Percentiles rank a stretch among this genome's conserved stretches.
phyloP scores from a whole-genome alignment of 148 eudicot species.

The Beta vulgaris region DNA sequence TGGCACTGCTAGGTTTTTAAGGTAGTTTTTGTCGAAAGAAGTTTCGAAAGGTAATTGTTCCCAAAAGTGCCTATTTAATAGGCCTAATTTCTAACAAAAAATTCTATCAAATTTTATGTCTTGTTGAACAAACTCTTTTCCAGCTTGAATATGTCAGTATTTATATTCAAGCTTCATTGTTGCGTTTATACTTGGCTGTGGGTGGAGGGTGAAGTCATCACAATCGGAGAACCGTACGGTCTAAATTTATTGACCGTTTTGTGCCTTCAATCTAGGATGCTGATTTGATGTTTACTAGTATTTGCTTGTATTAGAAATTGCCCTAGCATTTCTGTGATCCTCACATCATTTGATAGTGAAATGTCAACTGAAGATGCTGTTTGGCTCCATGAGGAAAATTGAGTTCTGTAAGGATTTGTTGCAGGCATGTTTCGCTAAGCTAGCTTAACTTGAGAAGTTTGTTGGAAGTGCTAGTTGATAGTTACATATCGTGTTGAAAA shows the following conservation, averaged over 20 bases:
- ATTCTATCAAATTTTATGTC: no score
- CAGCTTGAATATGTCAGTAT: no score
- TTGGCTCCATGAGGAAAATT: neutral
- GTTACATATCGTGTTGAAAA: no score
- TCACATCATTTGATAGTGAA: neutral
- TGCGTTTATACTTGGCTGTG: no score
- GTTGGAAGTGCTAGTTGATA: neutral
- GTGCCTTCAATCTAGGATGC: neutral
- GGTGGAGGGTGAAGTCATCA: neutral
- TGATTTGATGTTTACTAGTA: neutral
- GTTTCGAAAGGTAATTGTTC: no score
- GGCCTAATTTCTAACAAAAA: no score
- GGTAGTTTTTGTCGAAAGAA: no score
- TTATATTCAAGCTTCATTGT: no score
- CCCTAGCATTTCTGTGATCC: neutral
- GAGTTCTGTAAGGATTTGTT: neutral
- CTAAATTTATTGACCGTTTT: neutral
- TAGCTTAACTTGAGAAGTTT: neutral
- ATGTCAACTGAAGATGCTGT: neutral
- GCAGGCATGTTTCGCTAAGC: neutral
- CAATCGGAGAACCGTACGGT: neutral
- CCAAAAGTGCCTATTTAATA: no score
- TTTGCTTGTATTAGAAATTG: neutral
- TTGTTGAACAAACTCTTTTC: no score
- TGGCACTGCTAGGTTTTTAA: no score